Base-by-base conservation (phyloP, 2,329 filamentous ascomycete genomes). In the Penicillium occitanis region DNA sequence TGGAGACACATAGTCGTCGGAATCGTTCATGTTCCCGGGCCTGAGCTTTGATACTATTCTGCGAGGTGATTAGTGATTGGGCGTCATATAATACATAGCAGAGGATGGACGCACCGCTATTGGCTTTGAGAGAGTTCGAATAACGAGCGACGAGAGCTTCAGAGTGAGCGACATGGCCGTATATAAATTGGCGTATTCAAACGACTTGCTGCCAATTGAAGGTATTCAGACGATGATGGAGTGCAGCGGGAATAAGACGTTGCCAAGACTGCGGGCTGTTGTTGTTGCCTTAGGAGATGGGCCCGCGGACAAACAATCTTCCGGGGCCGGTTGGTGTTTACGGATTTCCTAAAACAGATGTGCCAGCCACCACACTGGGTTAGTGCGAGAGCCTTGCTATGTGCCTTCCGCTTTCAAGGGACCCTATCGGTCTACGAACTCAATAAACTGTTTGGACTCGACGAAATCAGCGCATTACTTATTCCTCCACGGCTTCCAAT, bases 1-100 rank as follows among this genome's bases (percentile, higher is more conserved):
- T 85, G 59, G 78, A 79, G 68, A 90, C 81, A 72, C 88, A 90
- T 68, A 87, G 73, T 57, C 79, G 79, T 57, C 88, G 85, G 74
- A 90, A 91, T 11, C 84, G 82, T 63, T 89, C 87, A 82, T 90
- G 88, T 75, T 91, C 88, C 70, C 86, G 86, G 22, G 88, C 88
- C 78, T 89, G 87, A 63, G 82, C 82, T 76, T 90, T 90, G 75
- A 91, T 89, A 74, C 83, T 83, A 72, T 88, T 90, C 88, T 90
- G 73, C n/a, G 53, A 40, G 30, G 58, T 7, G 48, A 71, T 76
- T 65, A 77, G 74, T 11, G 28, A 68, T 68, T n/a, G 37, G 11
- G 17, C 10, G 11, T n/a, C 22, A 35, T 25, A 5, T 11, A 35
- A 35, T 25, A 25, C 25, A 25, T 30, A 30, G 28, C 35, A 44